phyloP scores from a whole-genome alignment of 1,284 basidiomycete genomes.

The Cutaneotrichosporon sp. region DNA sequence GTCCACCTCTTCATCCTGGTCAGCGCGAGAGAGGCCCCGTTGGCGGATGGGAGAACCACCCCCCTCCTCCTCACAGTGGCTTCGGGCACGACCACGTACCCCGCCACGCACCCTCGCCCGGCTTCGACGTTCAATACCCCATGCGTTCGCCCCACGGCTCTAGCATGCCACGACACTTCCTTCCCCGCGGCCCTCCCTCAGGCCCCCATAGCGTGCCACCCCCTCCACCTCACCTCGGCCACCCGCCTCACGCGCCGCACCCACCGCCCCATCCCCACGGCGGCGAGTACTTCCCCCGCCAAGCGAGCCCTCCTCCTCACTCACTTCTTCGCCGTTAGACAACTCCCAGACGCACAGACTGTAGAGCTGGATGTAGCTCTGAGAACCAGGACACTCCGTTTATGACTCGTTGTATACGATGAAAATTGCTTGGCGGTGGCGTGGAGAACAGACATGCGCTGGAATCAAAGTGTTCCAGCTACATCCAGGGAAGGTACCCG shows the following conservation, averaged over 20 bases:
- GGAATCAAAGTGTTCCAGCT: too few species aligned
- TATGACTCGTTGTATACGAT: too few species aligned
- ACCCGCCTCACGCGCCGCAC: neutral
- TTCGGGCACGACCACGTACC: neutral
- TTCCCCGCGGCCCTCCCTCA: neutral
- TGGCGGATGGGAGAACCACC: neutral
- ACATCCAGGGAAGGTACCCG: too few species aligned
- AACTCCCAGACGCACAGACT: too few species aligned
- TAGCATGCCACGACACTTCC: neutral
- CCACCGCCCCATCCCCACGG: neutral
- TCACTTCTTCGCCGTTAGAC: too few species aligned
- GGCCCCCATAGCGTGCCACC: neutral
- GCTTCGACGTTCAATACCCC: neutral
- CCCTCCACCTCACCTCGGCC: neutral
- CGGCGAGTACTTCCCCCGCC: conserved; percentile 3
- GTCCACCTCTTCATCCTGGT: too few species aligned
- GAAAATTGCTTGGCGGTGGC: too few species aligned
- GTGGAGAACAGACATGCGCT: too few species aligned
- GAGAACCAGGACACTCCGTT: too few species aligned
- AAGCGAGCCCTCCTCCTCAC: neutral
- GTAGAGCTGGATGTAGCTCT: too few species aligned
- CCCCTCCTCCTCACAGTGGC: neutral
- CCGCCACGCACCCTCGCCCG: conserved; percentile 1
- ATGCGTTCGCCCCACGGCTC: conserved; percentile 2
- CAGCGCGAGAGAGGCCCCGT: neutral